Conservation (phyloP, 805 yeast species). For the Torulaspora gathmanii region DNA sequence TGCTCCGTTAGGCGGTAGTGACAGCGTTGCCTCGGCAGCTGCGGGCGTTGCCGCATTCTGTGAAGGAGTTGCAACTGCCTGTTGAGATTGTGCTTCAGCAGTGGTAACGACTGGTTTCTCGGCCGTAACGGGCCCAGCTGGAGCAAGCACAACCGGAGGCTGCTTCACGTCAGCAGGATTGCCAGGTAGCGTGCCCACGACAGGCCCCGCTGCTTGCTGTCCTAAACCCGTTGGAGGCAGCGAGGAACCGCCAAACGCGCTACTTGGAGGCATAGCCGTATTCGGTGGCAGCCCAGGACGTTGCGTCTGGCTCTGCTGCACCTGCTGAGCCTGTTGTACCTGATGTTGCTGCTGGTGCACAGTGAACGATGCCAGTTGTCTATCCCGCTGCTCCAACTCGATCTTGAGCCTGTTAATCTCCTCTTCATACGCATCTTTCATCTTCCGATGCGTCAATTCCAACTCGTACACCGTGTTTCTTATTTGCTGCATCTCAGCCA, state of each 20-base stretch:
- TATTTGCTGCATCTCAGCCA: slow-evolving; percentile 88
- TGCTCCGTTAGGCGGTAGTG: slow-evolving; percentile 1
- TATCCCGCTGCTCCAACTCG: slow-evolving; percentile 77
- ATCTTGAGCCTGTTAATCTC: slow-evolving; percentile 81
- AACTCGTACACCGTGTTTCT: slow-evolving; percentile 91
- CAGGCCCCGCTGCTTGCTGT: slow-evolving; percentile 25
- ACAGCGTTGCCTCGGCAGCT: background rate
- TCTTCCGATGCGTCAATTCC: slow-evolving; percentile 88
- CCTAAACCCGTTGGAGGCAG: slow-evolving; percentile 1
- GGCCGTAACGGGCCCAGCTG: slow-evolving; percentile 8
- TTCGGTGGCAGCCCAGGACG: slow-evolving; percentile 28
- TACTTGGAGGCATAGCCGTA: slow-evolving; percentile 16
- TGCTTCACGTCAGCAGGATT: slow-evolving; percentile 15
- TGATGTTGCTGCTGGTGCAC: slow-evolving; percentile 43
- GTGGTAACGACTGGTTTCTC: background rate
- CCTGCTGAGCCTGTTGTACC: slow-evolving; percentile 33
- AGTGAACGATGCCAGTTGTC: slow-evolving; percentile 42
- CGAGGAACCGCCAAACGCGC: slow-evolving; percentile 6
- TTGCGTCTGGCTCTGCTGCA: slow-evolving; percentile 24
- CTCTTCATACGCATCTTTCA: slow-evolving; percentile 94
- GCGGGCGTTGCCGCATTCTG: background rate
- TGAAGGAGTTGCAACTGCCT: background rate
- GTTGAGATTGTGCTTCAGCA: slow-evolving; percentile 2
- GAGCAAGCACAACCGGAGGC: slow-evolving; percentile 15
- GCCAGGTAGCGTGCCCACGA: slow-evolving; percentile 15